These are phyloP conservation scores for Aspergillus sergii DNA, from an alignment of 2,329 filamentous ascomycete species.

Conservation along the genomic window DNA sequence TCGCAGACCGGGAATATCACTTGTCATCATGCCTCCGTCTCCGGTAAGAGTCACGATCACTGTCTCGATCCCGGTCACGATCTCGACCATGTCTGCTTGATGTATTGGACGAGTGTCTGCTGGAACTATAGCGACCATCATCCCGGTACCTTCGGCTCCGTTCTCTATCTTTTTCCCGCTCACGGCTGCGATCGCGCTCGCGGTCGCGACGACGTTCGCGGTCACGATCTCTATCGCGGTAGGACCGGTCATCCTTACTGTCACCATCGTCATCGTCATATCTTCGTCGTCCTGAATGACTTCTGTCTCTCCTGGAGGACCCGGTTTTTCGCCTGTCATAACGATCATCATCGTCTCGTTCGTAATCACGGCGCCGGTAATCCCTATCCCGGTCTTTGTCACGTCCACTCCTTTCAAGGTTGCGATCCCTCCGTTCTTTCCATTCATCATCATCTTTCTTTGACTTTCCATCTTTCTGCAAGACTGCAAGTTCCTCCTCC, in stretches of 20 bases:
- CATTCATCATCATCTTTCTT: constrained; percentile 48
- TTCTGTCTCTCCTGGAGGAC: constrained; percentile 42
- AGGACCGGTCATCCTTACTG: constrained; percentile 37
- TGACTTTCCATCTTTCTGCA: constrained; percentile 52
- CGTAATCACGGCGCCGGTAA: constrained; percentile 37
- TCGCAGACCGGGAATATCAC: constrained; percentile 3
- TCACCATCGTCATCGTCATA: constrained; percentile 42
- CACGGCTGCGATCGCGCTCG: constrained; percentile 38
- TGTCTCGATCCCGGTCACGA: constrained; percentile 30
- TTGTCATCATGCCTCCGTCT: constrained; percentile 32
- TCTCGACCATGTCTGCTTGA: constrained; percentile 35
- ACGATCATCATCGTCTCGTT: constrained; percentile 35
- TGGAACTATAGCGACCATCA: constrained; percentile 38
- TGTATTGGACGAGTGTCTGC: constrained; percentile 33
- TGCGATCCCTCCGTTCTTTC: constrained; percentile 49
- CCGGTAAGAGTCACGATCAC: constrained; percentile 33
- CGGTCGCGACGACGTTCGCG: constrained; percentile 31
- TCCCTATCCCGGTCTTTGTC: constrained; percentile 38
- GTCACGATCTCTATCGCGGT: constrained; percentile 31
- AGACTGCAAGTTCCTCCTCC: constrained; percentile 61
- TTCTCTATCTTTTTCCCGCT: constrained; percentile 33
- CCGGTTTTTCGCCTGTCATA: constrained; percentile 42
- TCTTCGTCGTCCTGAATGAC: constrained; percentile 39
- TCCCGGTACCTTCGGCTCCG: constrained; percentile 34
- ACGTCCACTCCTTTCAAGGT: constrained; percentile 43